Evolutionary conservation across 441 rosid species (phyloP).

Genomic region (Pelargonium fulgidum): DNA sequence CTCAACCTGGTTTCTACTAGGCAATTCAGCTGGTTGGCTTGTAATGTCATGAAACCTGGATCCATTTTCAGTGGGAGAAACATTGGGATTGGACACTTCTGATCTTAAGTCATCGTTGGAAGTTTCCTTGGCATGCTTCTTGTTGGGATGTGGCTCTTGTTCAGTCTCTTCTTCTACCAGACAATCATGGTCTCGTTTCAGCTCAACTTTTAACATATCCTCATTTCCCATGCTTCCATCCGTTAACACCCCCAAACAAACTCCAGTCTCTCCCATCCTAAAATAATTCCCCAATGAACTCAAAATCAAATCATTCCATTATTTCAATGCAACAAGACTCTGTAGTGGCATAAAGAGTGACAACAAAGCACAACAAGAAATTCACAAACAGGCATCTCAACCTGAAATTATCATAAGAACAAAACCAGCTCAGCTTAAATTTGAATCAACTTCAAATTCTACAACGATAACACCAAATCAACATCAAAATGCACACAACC

Average conservation of each 20-base stretch:
- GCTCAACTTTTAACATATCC: conserved; percentile 28
- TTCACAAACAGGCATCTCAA: neutral
- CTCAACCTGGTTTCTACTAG: conserved; percentile 24
- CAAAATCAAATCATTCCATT: neutral
- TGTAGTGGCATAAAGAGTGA: neutral
- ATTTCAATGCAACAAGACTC: neutral
- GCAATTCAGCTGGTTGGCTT: conserved; percentile 38
- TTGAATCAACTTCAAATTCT: neutral
- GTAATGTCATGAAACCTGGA: conserved; percentile 43
- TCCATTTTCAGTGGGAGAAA: conserved; percentile 48
- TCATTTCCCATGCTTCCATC: conserved; percentile 28
- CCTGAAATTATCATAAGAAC: no score
- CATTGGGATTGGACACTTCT: conserved; percentile 70
- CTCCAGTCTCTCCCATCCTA: conserved; percentile 47
- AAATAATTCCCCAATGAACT: conserved; percentile 13
- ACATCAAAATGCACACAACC: neutral
- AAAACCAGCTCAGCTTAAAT: neutral
- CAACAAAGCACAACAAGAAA: neutral
- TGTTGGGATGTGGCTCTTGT: conserved; percentile 28
- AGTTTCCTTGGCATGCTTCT: conserved; percentile 63
- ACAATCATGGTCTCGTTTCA: conserved; percentile 39
- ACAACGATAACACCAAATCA: neutral
- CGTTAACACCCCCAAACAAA: conserved; percentile 31
- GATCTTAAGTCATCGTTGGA: conserved; percentile 60
- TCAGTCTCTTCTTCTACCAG: conserved; percentile 20